Percentiles rank a stretch among this genome's conserved stretches.
phyloP scores from a whole-genome alignment of 768 basidiomycete genomes.

The Postia placenta region DNA sequence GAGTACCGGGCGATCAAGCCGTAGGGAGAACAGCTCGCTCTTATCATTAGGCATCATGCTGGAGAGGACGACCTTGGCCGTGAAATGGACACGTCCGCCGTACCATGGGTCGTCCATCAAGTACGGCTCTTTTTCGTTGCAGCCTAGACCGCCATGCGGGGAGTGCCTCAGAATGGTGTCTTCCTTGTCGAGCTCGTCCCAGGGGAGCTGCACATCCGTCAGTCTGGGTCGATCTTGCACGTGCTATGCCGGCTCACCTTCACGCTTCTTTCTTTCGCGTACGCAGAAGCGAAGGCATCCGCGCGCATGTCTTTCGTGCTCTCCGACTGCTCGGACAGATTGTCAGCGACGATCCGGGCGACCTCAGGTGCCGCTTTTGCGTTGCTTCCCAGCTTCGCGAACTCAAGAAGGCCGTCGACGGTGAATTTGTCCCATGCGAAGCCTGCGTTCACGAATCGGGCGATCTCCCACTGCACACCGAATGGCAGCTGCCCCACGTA shows the following conservation, averaged over 20 bases:
- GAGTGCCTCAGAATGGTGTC: constrained; percentile 30
- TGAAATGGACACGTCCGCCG: constrained; percentile 56
- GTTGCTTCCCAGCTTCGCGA: constrained; percentile 24
- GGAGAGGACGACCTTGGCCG: constrained; percentile 29
- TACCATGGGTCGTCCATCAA: constrained; percentile 38
- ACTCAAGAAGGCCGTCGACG: constrained; percentile 22
- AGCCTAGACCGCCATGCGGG: constrained; percentile 36
- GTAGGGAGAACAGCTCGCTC: constrained; percentile 27
- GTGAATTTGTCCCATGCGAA: constrained; percentile 27
- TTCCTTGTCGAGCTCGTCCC: constrained; percentile 58
- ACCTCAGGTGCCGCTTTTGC: constrained; percentile 8
- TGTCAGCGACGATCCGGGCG: constrained; percentile 2
- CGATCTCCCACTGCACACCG: constrained; percentile 51
- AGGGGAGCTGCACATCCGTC: constrained; percentile 40
- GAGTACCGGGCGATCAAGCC: constrained; percentile 42
- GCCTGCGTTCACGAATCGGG: constrained; percentile 31
- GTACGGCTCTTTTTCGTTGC: constrained; percentile 18
- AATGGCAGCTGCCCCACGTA: constrained; percentile 11
- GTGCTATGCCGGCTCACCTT: constrained; percentile 11
- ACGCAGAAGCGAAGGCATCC: constrained; percentile 6
- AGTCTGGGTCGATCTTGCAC: not conserved
- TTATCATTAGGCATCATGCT: constrained; percentile 1
- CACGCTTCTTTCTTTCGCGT: constrained; percentile 11
- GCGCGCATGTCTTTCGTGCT: not conserved
- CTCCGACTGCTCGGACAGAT: not conserved